Evolutionary conservation across 2,329 filamentous ascomycete species (phyloP), one percentile per base, ranked within the genome.

Genomic region (Fusarium buharicum): DNA sequence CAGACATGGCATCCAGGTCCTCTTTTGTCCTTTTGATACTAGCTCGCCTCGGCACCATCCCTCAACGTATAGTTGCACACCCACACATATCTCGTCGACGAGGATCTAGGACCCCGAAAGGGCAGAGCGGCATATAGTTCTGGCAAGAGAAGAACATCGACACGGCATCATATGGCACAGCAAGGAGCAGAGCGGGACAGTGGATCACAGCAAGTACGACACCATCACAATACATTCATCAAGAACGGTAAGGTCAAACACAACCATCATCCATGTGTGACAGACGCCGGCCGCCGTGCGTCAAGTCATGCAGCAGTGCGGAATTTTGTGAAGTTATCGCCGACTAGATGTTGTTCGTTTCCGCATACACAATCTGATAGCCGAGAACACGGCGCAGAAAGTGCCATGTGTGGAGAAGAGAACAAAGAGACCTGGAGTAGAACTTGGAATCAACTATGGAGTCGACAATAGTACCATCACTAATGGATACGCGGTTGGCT

Each of bases 221-320:
- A 55, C 28, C 22, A 41, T 60, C 57, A 60, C 57, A 60, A 50
- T 54, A 48, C 41, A 22, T 22, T 33, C 47, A 53, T 52, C 58
- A 43, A 56, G 55, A 53, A 64, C 31, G 51, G 50, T 38, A 62
- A 47, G 46, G 55, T 51, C 61, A 63, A 62, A 36, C 36, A 55
- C 53, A 50, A 55, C 58, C 53, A 57, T 59, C 53, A 50, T 53
- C 60, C 53, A 57, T 59, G 67, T 68, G 65, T 67, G 60, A 67
- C 60, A 52, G 48, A 48, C 31, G 50, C 55, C 49, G 40, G 36
- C 39, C 51, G 45, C 47, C 51, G 49, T 68, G 67, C 65, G 63
- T 68, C 46, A 40, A 66, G 38, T 45, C 51, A 54, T 66, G 62
- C 65, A 67, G 53, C 49, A 64, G 45, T 48, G 47, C 63, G 61